A percentile compares a stretch with the other conserved stretches of the same genome.
These are phyloP conservation scores for Collybiopsis luxurians DNA, from an alignment of 768 basidiomycete species.

Conservation along the genomic window DNA sequence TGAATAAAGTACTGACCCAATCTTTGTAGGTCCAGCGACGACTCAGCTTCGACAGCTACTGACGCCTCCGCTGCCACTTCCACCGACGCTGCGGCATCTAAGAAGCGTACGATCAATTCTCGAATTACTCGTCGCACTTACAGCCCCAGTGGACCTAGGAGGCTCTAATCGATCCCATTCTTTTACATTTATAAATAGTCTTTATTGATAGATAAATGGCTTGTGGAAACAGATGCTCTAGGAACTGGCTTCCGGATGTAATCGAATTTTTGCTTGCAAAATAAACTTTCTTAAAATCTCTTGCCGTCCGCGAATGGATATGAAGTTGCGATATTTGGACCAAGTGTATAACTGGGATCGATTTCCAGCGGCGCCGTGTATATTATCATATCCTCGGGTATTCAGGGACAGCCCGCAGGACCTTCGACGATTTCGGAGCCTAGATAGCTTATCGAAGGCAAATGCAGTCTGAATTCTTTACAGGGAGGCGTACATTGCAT, in stretches of 20 bases:
- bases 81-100: neutral
- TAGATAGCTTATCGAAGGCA: too few species aligned
- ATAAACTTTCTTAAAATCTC: neutral
- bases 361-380: too few species aligned
- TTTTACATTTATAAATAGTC: too few species aligned
- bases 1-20: too few species aligned
- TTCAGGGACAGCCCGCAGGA: neutral
- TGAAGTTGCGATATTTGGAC: too few species aligned
- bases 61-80: neutral
- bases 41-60: neutral
- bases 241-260: neutral
- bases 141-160: neutral
- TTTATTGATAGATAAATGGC: too few species aligned
- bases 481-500: too few species aligned
- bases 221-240: slow-evolving; percentile 4
- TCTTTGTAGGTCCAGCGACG: neutral
- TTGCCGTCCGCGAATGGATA: too few species aligned
- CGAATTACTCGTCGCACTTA: neutral
- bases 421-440: neutral
- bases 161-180: neutral
- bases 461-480: too few species aligned
- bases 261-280: neutral
- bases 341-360: too few species aligned
- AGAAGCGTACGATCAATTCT: neutral
- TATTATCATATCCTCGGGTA: neutral